Evolutionary conservation across 768 basidiomycete species (phyloP), one percentile per base, ranked within the genome.

Genomic region (Mycena metata): DNA sequence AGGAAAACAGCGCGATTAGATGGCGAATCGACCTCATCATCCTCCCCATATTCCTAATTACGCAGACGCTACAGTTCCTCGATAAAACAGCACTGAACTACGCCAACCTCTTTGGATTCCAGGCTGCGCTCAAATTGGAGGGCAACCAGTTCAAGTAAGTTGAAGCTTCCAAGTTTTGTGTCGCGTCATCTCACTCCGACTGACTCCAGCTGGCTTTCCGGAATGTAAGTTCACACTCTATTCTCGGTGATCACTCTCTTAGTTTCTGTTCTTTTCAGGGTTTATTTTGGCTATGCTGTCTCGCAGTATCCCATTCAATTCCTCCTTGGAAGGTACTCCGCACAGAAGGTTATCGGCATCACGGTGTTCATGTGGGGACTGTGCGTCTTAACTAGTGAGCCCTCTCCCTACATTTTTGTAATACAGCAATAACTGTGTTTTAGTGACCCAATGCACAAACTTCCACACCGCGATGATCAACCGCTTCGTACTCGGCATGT

Each of bases 381-480:
- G 19, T 69, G 67, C 52, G 69, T 73, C 16, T 39, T 73, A 36
- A 73, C 72, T 0, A 73, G 66, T 67, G 26, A 23, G 57, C 19
- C 21, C 52, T 3, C 17, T 19, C 4, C 9, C 54, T 3, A n/a
- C 15, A 17, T 19, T 5, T 59, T 0, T 45, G 10, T 2, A 50
- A 21, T 42, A 16, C 11, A 46, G 8, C 23, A 7, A 19, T 36
- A 3, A 42, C 30, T 24, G 5, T 59, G 7, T 36, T 5, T 30
- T 39, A 72, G 70, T 71, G 64, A n/a, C 66, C 5, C 66, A 73
- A 73, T 73, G 72, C 67, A 71, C 59, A n/a, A 71, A 71, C 54
- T 73, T 71, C 58, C 47, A 56, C 17, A 71, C 69, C 7, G 72
- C 72, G 10, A 71, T 73, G 70, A 59, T 67, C 57, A 71, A 71